Conservation (phyloP, 768 basidiomycete genomes). For the Rhodosporidiobolus sp. region DNA sequence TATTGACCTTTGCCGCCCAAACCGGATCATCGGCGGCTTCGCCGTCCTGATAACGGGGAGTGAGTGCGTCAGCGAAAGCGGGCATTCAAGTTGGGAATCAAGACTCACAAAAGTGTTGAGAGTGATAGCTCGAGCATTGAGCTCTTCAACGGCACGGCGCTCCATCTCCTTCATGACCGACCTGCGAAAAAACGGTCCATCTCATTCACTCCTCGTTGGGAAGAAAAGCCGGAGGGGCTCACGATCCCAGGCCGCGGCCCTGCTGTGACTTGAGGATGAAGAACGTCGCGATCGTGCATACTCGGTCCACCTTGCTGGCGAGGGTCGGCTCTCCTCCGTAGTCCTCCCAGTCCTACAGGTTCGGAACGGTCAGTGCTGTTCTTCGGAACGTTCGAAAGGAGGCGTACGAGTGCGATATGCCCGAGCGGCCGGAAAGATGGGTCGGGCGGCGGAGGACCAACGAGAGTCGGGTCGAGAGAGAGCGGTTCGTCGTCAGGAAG, state of each 20-base stretch:
- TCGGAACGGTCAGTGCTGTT: neutral
- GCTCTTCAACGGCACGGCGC: neutral
- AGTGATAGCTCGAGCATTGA: constrained; percentile 3
- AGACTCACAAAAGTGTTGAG: constrained; percentile 26
- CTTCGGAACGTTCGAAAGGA: no score
- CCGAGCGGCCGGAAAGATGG: constrained; percentile 15
- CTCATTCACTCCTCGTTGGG: no score
- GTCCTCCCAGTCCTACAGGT: constrained; percentile 31
- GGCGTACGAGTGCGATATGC: constrained; percentile 18
- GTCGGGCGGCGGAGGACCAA: constrained; percentile 23
- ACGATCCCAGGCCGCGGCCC: constrained; percentile 23
- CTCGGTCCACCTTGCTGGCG: neutral
- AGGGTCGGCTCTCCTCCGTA: constrained; percentile 14
- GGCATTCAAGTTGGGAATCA: neutral
- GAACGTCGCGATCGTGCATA: constrained; percentile 21
- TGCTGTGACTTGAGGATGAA: constrained; percentile 25
- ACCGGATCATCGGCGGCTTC: neutral
- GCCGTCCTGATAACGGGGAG: neutral
- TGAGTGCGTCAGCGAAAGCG: neutral
- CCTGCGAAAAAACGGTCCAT: neutral
- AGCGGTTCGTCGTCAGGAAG: neutral
- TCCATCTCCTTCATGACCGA: constrained; percentile 29
- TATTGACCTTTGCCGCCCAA: neutral
- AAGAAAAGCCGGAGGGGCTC: neutral
- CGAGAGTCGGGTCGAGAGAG: neutral